phyloP scores from a whole-genome alignment of 345 rosid species.

The Rhizophora apiculata region DNA sequence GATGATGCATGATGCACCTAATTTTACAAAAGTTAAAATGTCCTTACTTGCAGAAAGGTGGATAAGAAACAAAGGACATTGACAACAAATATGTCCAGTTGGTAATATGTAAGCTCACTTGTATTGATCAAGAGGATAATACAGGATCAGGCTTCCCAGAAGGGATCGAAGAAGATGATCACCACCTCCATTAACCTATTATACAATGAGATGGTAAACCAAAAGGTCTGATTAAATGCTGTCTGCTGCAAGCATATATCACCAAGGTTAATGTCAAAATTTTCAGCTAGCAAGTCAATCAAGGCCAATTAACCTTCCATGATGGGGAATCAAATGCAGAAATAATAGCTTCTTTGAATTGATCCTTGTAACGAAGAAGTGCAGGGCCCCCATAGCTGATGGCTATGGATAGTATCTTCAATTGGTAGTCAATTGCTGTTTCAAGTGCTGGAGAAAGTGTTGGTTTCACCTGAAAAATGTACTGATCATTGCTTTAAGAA shows the following conservation, averaged over 20 bases:
- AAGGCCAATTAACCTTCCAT: conserved; percentile 68
- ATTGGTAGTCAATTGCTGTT: conserved; percentile 86
- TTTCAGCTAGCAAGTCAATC: conserved; percentile 14
- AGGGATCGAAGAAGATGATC: conserved; percentile 90
- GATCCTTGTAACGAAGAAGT: conserved; percentile 72
- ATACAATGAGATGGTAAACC: conserved; percentile 13
- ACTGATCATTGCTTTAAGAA: conserved; percentile 19
- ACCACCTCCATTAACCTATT: conserved; percentile 92
- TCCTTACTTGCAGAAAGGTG: conserved; percentile 7
- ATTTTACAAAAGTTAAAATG: conserved; percentile 24
- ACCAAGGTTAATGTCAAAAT: conserved; percentile 5
- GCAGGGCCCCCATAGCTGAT: conserved; percentile 86
- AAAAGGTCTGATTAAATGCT: conserved; percentile 4
- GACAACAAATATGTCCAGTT: conserved; percentile 3
- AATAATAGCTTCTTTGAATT: conserved; percentile 63
- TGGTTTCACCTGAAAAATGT: conserved; percentile 53
- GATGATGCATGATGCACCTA: conserved; percentile 75
- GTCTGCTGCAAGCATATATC: conserved; percentile 4
- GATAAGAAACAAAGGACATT: conserved; percentile 5
- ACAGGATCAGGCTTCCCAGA: conserved; percentile 81
- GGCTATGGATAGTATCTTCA: conserved; percentile 82
- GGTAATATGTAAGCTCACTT: conserved; percentile 45
- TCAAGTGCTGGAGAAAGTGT: conserved; percentile 94
- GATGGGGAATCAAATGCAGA: conserved; percentile 90
- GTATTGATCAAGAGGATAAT: conserved; percentile 88